Evolutionary conservation across 2,329 filamentous ascomycete genomes (phyloP), one percentile per base, ranked within the genome.

Genomic region (Pseudogymnoascus sp.): DNA sequence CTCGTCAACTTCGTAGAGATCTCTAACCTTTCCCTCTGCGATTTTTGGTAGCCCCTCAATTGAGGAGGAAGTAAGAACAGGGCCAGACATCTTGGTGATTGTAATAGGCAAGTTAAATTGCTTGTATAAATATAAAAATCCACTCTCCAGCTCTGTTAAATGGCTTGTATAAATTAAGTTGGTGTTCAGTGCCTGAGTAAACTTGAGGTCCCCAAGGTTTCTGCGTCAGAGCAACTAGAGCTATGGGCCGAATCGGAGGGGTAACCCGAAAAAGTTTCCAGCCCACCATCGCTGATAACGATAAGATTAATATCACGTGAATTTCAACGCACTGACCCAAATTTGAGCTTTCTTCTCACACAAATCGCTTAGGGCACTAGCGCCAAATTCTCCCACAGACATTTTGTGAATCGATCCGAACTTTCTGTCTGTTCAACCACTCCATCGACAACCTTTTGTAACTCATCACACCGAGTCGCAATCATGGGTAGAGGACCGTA

Each of bases 1-100:
- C 40, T 84, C 78, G 72, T 90, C 84, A 61, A 95, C 78, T 64
- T 83, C 80, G 74, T 90, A 96, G 37, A 95, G 82, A 71, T 95
- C 89, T 70, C 90, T 85, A 27, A 95, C 91, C 77, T 95, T 95
- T 68, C 80, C 79, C 36, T 73, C 72, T 37, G 71, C 70, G 58
- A 72, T 65, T 48, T 67, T 66, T 8, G 63, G 65, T 12, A 71
- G 63, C 29, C 40, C 60, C 31, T 65, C 62, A 8, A 69, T 52
- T 13, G 64, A 63, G 12, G 64, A 68, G 7, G 58, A 58, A 10
- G 67, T 69, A 25, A 68, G 15, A 39, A 67, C 62, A 35, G 64
- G 36, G 29, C 62, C 63, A 33, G 58, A 60, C 67, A 68, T 68
- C 25, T 61, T 52, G 18, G 12, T 13, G 33, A 10, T 39, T 59